Evolutionary conservation across 179 eudicot genomes (phyloP).

Genomic region (Heliamphora pulchella): DNA sequence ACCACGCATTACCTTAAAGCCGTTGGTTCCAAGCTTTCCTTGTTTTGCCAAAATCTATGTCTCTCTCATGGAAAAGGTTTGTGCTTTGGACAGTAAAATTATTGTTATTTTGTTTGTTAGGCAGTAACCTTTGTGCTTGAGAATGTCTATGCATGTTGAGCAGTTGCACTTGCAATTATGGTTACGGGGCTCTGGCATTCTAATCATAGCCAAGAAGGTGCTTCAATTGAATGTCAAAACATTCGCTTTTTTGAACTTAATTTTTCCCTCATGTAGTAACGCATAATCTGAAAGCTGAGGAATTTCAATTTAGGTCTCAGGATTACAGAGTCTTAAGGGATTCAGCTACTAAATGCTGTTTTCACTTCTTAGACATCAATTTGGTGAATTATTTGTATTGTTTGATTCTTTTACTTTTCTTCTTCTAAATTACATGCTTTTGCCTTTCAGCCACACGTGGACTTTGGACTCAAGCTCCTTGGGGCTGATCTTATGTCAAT

Average conservation of each 20-base stretch:
- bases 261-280: too few species aligned
- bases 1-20: constrained; percentile 88
- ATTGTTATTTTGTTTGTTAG: background rate
- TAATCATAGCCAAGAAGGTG: background rate
- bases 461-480: constrained; percentile 73
- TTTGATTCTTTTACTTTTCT: background rate
- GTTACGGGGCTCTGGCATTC: background rate
- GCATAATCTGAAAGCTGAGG: background rate
- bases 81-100: constrained; percentile 16
- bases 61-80: constrained; percentile 94
- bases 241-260: background rate
- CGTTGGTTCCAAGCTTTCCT: constrained; percentile 93
- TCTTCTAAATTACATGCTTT: background rate
- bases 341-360: constrained; percentile 6
- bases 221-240: background rate
- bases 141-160: background rate
- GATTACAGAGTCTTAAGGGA: background rate
- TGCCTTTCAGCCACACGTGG: constrained; percentile 76
- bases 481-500: constrained; percentile 97
- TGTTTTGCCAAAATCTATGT: constrained; percentile 81
- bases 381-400: constrained; percentile 3
- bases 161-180: background rate
- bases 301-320: background rate
- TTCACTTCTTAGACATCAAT: background rate
- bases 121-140: background rate